Base-by-base conservation (phyloP, 148 eudicot species). In the Arctostaphylos glauca region DNA sequence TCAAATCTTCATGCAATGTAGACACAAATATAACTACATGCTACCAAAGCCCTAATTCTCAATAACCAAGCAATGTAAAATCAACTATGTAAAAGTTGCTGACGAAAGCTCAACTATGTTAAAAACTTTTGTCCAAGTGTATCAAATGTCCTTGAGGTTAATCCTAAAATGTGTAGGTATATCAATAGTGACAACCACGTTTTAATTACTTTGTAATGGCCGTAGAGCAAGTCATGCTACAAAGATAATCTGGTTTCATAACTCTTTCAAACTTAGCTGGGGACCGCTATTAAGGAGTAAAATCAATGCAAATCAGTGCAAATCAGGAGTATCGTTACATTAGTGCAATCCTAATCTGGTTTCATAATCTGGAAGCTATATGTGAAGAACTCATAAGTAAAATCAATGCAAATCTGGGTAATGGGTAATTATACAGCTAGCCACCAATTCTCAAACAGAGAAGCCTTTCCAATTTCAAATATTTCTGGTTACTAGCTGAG, bases 201-300 rank as follows among this genome's bases (percentile, higher is more conserved):
- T n/a, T 7, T 59, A 6, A n/a, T 5, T 5, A n/a, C 23, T 18
- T 59, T 59, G 19, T n/a, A 59, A n/a, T n/a, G 66, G 23, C 66
- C 66, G n/a, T 19, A 5, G n/a, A 59, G 66, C 19, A 58, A 15
- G 66, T 6, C 25, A 59, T 59, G 66, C 66, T 59, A 55, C 66
- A 59, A n/a, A 19, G n/a, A 59, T 9, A 58, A 58, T n/a, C 62
- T 59, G 66, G 66, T 25, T n/a, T 19, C 23, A n/a, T 59, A n/a
- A 59, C 66, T 59, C 66, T 59, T 59, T 59, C 66, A 59, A 59
- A n/a, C 66, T 59, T 59, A 59, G 66, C 66, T n/a, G 25, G 6
- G 66, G 66, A 59, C 9, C 59, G 23, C 66, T 59, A 59, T 3
- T n/a, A 59, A 19, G 66, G 66, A 19, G 66, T 5, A 6, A 14